These are phyloP conservation scores for Hemisphaericaspora lyxosophila DNA, from an alignment of 1,139 yeast species.

Conservation along the genomic window DNA sequence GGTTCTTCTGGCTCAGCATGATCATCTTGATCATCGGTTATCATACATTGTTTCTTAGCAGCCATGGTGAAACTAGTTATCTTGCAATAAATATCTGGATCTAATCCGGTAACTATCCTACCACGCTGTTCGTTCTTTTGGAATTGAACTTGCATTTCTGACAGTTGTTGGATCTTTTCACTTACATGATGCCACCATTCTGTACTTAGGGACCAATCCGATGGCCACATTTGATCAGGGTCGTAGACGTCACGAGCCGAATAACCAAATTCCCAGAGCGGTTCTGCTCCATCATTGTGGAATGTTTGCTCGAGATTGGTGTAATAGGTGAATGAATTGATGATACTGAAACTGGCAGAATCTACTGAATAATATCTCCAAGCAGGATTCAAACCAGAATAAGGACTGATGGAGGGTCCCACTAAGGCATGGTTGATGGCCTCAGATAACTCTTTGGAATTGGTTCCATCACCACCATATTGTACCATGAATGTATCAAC, in stretches of 20 bases:
- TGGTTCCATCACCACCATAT: constrained; percentile 22
- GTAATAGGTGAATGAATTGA: constrained; percentile 31
- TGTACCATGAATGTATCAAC: constrained; percentile 28
- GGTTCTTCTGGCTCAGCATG: constrained; percentile 19
- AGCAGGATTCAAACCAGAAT: constrained; percentile 28
- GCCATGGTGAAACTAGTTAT: constrained; percentile 26
- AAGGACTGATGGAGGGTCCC: constrained; percentile 33
- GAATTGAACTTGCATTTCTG: constrained; percentile 17
- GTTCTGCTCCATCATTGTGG: constrained; percentile 30
- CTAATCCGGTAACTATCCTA: constrained; percentile 9
- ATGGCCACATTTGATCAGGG: constrained; percentile 28
- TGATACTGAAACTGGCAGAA: constrained; percentile 26
- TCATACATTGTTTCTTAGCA: constrained; percentile 24
- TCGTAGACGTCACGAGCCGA: constrained; percentile 31
- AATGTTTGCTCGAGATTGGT: constrained; percentile 29
- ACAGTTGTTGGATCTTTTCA: constrained; percentile 16
- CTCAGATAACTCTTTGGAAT: constrained; percentile 16
- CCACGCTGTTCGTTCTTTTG: constrained; percentile 16
- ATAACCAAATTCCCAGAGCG: constrained; percentile 30
- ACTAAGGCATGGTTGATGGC: constrained; percentile 30
- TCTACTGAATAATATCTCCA: constrained; percentile 37
- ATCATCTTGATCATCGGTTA: constrained; percentile 26
- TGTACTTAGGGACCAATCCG: constrained; percentile 23
- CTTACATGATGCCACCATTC: constrained; percentile 28
- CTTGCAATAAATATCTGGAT: constrained; percentile 21